Evolutionary conservation across 2,329 filamentous ascomycete species (phyloP).

Genomic region (Exophiala alcalophila): DNA sequence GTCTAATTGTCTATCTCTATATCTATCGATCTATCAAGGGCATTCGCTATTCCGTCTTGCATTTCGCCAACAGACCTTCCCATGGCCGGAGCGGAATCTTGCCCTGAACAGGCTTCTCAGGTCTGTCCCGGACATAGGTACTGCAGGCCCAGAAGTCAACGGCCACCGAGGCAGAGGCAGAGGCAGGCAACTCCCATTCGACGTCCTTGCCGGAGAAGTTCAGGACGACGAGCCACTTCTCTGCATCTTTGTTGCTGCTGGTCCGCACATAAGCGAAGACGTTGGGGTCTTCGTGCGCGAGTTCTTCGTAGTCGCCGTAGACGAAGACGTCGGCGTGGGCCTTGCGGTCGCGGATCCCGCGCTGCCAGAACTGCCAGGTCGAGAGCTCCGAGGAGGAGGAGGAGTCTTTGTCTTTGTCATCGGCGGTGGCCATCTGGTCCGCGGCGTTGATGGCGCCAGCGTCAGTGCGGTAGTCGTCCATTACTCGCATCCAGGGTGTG

Average conservation of each 20-base stretch:
- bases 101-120: conserved; percentile 23
- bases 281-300: conserved; percentile 22
- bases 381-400: conserved; percentile 24
- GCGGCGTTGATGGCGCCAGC: conserved; percentile 56
- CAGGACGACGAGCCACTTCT: conserved; percentile 29
- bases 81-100: conserved; percentile 25
- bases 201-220: conserved; percentile 31
- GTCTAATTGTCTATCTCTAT: not conserved
- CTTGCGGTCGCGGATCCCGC: conserved; percentile 26
- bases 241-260: conserved; percentile 9
- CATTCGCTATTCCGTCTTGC: conserved; percentile 1
- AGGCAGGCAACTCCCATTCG: conserved; percentile 26
- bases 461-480: conserved; percentile 55
- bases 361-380: conserved; percentile 32
- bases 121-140: conserved; percentile 24
- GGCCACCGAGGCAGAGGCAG: conserved; percentile 17
- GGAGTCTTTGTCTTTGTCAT: not conserved
- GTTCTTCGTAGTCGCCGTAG: conserved; percentile 30
- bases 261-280: conserved; percentile 27
- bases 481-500: conserved; percentile 59
- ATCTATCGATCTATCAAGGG: not conserved
- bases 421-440: conserved; percentile 46
- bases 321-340: conserved; percentile 30
- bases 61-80: conserved; percentile 30
- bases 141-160: conserved; percentile 27